Conservation (phyloP, 164 flowering plant species). For the Buxus sempervirens region DNA sequence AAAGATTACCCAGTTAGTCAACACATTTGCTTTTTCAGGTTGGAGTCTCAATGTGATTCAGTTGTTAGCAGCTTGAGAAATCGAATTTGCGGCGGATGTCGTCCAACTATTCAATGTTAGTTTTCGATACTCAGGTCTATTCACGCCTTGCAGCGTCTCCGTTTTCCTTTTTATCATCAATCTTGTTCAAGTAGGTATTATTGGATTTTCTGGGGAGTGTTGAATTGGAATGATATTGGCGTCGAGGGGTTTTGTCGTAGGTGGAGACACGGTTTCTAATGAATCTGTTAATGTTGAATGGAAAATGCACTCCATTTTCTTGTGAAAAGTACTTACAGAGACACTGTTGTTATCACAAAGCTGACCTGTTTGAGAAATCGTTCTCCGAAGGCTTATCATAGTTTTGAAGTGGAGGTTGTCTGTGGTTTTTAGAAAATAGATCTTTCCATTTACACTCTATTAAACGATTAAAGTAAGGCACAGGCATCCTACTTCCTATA, state of each 20-base stretch:
- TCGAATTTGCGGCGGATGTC: constrained; percentile 2
- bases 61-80: not conserved
- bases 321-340: not conserved
- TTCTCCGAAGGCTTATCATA: not conserved
- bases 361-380: not conserved
- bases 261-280: not conserved
- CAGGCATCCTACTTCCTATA: no score
- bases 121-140: not conserved
- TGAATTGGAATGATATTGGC: not conserved
- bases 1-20: not conserved
- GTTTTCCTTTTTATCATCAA: not conserved
- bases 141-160: not conserved
- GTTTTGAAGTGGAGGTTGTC: not conserved
- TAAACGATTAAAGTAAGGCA: no score
- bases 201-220: not conserved
- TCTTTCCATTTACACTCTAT: not conserved
- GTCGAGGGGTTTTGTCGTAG: not conserved
- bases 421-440: not conserved
- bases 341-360: not conserved
- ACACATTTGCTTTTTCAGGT: constrained; percentile 1
- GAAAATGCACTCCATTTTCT: not conserved
- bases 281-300: not conserved
- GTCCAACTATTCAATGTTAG: constrained; percentile 5
- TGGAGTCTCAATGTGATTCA: constrained; percentile 5
- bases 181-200: not conserved